phyloP scores from a whole-genome alignment of 768 basidiomycete species.

The Leccinum imitatum region DNA sequence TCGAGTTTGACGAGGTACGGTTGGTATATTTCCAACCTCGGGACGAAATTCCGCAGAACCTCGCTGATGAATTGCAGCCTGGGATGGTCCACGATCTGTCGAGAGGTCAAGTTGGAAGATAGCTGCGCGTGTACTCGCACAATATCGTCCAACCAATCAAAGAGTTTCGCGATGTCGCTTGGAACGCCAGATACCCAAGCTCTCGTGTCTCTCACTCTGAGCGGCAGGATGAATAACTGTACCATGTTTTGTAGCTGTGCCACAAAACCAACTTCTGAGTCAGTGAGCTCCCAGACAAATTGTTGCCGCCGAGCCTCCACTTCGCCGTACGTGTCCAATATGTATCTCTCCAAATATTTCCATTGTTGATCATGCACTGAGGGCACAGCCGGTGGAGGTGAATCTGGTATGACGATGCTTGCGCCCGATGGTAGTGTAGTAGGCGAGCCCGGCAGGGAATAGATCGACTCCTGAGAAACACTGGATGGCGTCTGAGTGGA shows the following conservation, averaged over 20 bases:
- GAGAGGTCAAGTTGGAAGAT: slow-evolving; percentile 44
- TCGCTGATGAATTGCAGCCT: slow-evolving; percentile 57
- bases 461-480: slow-evolving; percentile 27
- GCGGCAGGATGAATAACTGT: slow-evolving; percentile 71
- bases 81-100: slow-evolving; percentile 41
- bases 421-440: slow-evolving; percentile 11
- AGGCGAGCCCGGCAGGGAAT: slow-evolving; percentile 20
- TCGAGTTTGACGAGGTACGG: slow-evolving; percentile 80
- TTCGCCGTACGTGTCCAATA: slow-evolving; percentile 39
- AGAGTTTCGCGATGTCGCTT: slow-evolving; percentile 59
- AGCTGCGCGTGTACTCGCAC: slow-evolving; percentile 72
- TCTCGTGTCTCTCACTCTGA: slow-evolving; percentile 68
- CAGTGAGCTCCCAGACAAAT: slow-evolving; percentile 64
- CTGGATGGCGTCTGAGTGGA: slow-evolving; percentile 15
- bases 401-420: slow-evolving; percentile 6
- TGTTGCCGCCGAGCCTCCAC: slow-evolving; percentile 63
- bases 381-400: slow-evolving; percentile 7
- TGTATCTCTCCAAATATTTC: slow-evolving; percentile 20
- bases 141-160: slow-evolving; percentile 91
- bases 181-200: slow-evolving; percentile 85
- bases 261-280: slow-evolving; percentile 70
- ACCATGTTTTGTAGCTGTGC: slow-evolving; percentile 63
- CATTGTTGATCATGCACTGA: slow-evolving; percentile 23
- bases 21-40: slow-evolving; percentile 78
- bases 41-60: slow-evolving; percentile 57